Evolutionary conservation across 2,329 filamentous ascomycete species (phyloP), one percentile per base, ranked within the genome.

Genomic region (Metarhizium humberi): DNA sequence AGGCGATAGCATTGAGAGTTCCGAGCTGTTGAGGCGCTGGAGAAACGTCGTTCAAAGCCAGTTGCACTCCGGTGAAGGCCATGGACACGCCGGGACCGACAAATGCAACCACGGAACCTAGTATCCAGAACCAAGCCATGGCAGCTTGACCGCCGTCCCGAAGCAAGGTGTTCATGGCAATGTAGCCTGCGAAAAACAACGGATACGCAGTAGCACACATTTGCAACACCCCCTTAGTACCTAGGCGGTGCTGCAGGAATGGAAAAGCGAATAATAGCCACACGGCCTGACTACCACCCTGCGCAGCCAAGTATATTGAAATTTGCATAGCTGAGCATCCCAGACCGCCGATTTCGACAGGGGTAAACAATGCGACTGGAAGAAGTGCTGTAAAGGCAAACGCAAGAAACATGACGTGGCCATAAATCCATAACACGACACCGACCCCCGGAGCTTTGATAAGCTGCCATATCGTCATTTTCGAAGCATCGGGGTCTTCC

Each of bases 201-300:
- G 88, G 87, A 72, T 87, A 91, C 6, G 56, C 59, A 10, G 59
- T 50, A 30, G 64, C 68, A 65, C 86, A 88, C 8, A 71, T 60
- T 5, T 78, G 76, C 57, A 92, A 71, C 0, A 92, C 73, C 4
- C 77, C 79, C 29, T 82, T 84, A 6, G 87, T 91, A 10, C 88
- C 87, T 25, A 84, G 67, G 20, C 80, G 79, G 40, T 69, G 73
- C 64, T 92, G 88, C 1, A 92, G 67, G 0, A 75, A 72, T 1
- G 88, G 87, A 64, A 92, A 92, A 36, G 78, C 73, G 14, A 89
- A 59, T 0, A 92, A 74, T 2, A 90, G 78, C 87, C 88, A 92
- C 6, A 80, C 56, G 1, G 86, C 82, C 67, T 92, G 89, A 4
- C 81, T 76, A 16, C 80, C 70, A 13, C 89, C 89, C 25, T 77